A percentile compares a stretch with the other conserved stretches of the same genome.
Conservation (phyloP, 805 yeast genomes). For the Suhomyces sp. region DNA sequence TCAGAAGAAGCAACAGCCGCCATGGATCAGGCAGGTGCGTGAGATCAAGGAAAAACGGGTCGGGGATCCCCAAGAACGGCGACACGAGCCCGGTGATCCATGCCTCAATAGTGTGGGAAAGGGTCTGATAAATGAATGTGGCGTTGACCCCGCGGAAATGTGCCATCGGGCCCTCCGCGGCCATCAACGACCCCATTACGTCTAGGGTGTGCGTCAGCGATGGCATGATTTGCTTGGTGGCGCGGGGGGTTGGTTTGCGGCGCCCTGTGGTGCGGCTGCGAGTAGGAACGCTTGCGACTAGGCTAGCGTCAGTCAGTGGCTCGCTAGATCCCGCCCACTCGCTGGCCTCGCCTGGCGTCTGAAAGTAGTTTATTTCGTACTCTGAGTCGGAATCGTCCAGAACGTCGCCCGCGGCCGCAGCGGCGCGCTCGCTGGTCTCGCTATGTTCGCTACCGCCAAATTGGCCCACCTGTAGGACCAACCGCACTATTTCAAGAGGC, state of each 20-base stretch:
- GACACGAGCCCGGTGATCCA: slow-evolving; percentile 90
- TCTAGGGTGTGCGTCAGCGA: slow-evolving; percentile 60
- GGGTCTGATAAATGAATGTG: slow-evolving; percentile 71
- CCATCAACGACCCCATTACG: slow-evolving; percentile 58
- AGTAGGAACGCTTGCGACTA: neutral
- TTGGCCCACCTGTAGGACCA: slow-evolving; percentile 77
- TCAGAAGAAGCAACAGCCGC: slow-evolving; percentile 62
- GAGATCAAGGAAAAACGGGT: slow-evolving; percentile 80
- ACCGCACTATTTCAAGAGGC: slow-evolving; percentile 82
- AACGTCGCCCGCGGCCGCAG: neutral
- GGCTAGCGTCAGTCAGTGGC: neutral
- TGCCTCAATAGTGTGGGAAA: slow-evolving; percentile 75
- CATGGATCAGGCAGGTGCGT: slow-evolving; percentile 77
- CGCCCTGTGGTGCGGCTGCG: neutral
- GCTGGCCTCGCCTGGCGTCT: slow-evolving; percentile 12
- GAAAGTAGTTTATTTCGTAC: slow-evolving; percentile 38
- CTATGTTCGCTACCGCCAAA: slow-evolving; percentile 32
- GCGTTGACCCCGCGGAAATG: slow-evolving; percentile 74
- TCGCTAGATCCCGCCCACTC: slow-evolving; percentile 6
- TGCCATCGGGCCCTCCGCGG: slow-evolving; percentile 71
- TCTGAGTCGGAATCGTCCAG: slow-evolving; percentile 15
- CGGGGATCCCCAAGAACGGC: slow-evolving; percentile 79
- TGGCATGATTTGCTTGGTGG: slow-evolving; percentile 46
- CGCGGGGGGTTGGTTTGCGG: neutral
- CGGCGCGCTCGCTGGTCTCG: neutral